A percentile compares a stretch with the other conserved stretches of the same genome.
Conservation (phyloP, 2,329 filamentous ascomycete species). For the Pseudovirgaria hyperparasitica region DNA sequence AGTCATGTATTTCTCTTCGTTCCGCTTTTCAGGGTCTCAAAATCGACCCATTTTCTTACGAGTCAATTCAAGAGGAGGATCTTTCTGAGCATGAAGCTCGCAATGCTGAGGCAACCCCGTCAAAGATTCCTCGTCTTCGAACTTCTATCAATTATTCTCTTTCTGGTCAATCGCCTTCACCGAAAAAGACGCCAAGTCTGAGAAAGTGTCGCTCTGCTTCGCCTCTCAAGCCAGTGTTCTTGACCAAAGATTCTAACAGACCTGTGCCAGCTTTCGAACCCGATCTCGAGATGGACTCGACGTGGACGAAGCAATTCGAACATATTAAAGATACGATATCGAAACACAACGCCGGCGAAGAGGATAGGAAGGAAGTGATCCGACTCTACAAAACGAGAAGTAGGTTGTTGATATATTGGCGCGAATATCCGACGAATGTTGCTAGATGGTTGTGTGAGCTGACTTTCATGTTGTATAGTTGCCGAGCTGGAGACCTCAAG, state of each 20-base stretch:
- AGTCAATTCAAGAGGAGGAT: conserved; percentile 7
- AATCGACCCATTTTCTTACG: too few species aligned
- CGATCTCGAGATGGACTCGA: conserved; percentile 59
- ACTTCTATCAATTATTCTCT: conserved; percentile 7
- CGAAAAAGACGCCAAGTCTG: conserved; percentile 19
- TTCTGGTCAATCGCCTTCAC: conserved; percentile 10
- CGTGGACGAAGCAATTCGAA: conserved; percentile 60
- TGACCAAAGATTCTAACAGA: conserved; percentile 64
- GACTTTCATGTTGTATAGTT: conserved; percentile 26
- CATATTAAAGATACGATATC: conserved; percentile 62
- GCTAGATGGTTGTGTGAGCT: conserved; percentile 7
- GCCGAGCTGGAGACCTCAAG: conserved; percentile 43
- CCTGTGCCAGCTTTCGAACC: conserved; percentile 64
- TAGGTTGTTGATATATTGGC: conserved; percentile 31
- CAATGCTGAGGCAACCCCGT: conserved; percentile 6
- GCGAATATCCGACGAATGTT: conserved; percentile 2
- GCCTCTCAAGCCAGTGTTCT: conserved; percentile 36
- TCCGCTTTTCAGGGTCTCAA: neutral
- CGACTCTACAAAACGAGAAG: conserved; percentile 62
- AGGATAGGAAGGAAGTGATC: conserved; percentile 59
- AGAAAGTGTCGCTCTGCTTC: too few species aligned
- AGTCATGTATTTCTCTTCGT: conserved; percentile 1
- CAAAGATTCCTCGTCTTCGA: conserved; percentile 2
- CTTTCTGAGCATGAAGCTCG: conserved; percentile 13
- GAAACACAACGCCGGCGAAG: conserved; percentile 53